A percentile compares a stretch with the other conserved stretches of the same genome.
Conservation (phyloP, 768 basidiomycete species). For the Mrakia frigida region DNA sequence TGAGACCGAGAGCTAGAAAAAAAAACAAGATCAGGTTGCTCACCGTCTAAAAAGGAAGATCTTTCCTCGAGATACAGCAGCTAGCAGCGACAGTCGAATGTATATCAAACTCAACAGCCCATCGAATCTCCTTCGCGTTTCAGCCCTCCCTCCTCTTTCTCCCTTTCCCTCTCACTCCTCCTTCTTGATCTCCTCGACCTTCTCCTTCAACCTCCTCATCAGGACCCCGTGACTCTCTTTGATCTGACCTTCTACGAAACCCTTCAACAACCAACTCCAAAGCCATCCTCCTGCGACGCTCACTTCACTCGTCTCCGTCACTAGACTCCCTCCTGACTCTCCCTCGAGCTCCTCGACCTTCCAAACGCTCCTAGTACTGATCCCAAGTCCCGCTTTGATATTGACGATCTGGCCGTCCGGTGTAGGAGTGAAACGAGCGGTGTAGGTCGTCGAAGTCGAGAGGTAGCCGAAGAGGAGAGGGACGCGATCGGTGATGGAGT, state of each 20-base stretch:
- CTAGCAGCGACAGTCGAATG: no score
- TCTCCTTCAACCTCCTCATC: not conserved
- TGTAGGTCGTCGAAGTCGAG: not conserved
- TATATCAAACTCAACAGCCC: no score
- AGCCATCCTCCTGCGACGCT: not conserved
- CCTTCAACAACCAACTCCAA: not conserved
- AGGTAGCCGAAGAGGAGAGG: not conserved
- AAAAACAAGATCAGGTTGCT: no score
- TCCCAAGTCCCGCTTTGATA: not conserved
- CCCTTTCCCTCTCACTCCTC: not conserved
- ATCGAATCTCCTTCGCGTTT: not conserved
- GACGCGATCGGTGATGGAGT: not conserved
- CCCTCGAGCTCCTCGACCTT: not conserved
- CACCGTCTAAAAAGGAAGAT: no score
- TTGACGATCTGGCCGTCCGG: not conserved
- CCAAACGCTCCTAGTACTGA: not conserved
- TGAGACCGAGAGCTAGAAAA: no score
- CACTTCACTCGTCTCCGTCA: not conserved
- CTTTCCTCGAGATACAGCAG: no score
- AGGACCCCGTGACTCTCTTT: not conserved
- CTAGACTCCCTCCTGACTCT: not conserved
- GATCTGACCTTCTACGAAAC: not conserved
- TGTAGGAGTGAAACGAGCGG: not conserved
- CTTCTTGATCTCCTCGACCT: not conserved
- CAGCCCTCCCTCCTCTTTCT: not conserved